A percentile compares a stretch with the other conserved stretches of the same genome.
phyloP scores from a whole-genome alignment of 345 rosid species.

The Dovyalis caffra region DNA sequence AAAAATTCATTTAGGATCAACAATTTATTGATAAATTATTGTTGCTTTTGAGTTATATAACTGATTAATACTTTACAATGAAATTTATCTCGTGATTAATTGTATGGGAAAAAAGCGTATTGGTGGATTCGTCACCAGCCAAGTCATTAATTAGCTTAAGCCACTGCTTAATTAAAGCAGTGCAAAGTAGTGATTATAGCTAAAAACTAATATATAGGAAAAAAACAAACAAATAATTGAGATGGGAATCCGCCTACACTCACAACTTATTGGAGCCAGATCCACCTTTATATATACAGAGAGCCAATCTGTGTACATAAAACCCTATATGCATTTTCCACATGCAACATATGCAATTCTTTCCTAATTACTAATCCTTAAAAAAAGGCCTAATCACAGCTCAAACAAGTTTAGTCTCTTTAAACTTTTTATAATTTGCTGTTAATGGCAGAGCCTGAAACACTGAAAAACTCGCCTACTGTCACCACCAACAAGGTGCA shows the following conservation, averaged over 20 bases:
- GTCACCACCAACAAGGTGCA: slow-evolving; percentile 15
- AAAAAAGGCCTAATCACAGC: neutral
- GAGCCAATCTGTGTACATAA: neutral
- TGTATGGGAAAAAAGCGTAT: neutral
- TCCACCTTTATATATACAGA: slow-evolving; percentile 4
- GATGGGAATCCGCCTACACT: slow-evolving; percentile 3
- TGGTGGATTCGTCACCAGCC: neutral
- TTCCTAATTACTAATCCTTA: neutral
- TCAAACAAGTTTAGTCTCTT: neutral
- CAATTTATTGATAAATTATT: too few relatives aligned
- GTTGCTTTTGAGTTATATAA: neutral
- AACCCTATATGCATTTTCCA: neutral
- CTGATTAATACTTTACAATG: neutral
- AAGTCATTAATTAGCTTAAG: neutral
- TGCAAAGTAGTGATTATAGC: neutral
- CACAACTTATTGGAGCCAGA: slow-evolving; percentile 7
- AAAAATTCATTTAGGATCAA: too few relatives aligned
- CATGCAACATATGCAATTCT: neutral
- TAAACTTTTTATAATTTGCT: neutral
- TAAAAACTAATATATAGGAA: slow-evolving; percentile 3
- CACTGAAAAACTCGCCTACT: slow-evolving; percentile 16
- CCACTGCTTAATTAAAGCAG: neutral
- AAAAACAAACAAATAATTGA: slow-evolving; percentile 27
- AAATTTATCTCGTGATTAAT: neutral
- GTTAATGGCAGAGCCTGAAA: slow-evolving; percentile 40